phyloP scores from a whole-genome alignment of 2,329 filamentous ascomycete genomes.

The Macrophomina pseudophaseolina region DNA sequence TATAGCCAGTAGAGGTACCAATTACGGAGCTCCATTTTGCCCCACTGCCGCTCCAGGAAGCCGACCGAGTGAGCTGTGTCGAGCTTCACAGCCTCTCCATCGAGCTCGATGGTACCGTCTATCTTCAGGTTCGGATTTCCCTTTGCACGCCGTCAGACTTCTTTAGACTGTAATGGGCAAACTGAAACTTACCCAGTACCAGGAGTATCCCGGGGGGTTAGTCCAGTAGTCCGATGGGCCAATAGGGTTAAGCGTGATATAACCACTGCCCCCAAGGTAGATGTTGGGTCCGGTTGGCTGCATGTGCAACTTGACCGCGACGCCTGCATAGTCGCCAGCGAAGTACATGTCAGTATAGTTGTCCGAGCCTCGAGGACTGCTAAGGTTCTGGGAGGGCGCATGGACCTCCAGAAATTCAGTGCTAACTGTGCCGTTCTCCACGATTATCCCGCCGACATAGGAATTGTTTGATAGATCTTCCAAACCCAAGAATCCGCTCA shows the following conservation, averaged over 20 bases:
- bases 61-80: background rate
- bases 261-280: background rate
- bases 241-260: background rate
- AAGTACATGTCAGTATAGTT: background rate
- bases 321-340: background rate
- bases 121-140: background rate
- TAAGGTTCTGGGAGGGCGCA: background rate
- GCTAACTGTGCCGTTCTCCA: background rate
- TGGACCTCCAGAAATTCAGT: background rate
- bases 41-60: background rate
- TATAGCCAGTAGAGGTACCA: conserved; percentile 1
- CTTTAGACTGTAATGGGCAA: background rate
- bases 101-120: background rate
- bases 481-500: background rate
- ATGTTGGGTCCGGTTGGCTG: background rate
- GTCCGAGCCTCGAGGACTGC: background rate
- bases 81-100: background rate
- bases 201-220: background rate
- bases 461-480: background rate
- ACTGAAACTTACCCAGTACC: conserved; percentile 1
- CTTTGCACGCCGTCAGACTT: background rate
- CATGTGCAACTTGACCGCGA: background rate
- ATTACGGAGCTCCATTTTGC: background rate
- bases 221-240: background rate
- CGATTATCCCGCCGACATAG: background rate